These are phyloP conservation scores for Xanthoparmelia taractica DNA, from an alignment of 495 filamentous ascomycete species.

Conservation along the genomic window DNA sequence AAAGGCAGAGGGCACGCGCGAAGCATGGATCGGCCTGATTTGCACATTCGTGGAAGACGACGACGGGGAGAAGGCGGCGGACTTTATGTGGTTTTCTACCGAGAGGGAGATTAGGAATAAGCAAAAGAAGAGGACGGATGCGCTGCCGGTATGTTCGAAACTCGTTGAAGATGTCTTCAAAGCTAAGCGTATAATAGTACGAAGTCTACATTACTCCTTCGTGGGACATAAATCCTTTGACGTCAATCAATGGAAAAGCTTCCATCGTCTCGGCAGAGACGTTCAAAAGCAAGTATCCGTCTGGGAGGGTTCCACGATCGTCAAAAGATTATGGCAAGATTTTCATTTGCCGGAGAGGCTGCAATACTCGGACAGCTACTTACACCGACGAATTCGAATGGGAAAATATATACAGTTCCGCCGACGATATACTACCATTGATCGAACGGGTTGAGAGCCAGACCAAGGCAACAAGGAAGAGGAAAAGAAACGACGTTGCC, in stretches of 20 bases:
- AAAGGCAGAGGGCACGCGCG: constrained; percentile 72
- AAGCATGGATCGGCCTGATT: constrained; percentile 86
- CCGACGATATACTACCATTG: constrained; percentile 55
- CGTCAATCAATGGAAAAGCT: constrained; percentile 84
- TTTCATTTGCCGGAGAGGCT: constrained; percentile 84
- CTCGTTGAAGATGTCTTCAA: not conserved
- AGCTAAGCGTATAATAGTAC: constrained; percentile 36
- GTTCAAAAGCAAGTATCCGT: constrained; percentile 63
- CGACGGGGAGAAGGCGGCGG: constrained; percentile 55
- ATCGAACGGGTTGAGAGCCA: constrained; percentile 57
- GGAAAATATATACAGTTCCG: constrained; percentile 70
- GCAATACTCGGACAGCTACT: constrained; percentile 74
- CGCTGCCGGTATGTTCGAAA: constrained; percentile 39
- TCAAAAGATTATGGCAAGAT: constrained; percentile 77
- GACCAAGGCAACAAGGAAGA: constrained; percentile 65
- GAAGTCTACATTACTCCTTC: constrained; percentile 86
- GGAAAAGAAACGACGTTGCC: constrained; percentile 36
- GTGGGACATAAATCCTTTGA: constrained; percentile 78
- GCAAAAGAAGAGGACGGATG: constrained; percentile 77
- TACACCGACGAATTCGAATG: constrained; percentile 92
- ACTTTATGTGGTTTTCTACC: constrained; percentile 88
- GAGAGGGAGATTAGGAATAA: constrained; percentile 78
- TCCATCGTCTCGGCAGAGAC: constrained; percentile 61
- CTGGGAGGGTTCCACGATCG: constrained; percentile 62
- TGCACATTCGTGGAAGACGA: constrained; percentile 68